phyloP scores from a whole-genome alignment of 345 rosid species.

The Angophora floribunda region DNA sequence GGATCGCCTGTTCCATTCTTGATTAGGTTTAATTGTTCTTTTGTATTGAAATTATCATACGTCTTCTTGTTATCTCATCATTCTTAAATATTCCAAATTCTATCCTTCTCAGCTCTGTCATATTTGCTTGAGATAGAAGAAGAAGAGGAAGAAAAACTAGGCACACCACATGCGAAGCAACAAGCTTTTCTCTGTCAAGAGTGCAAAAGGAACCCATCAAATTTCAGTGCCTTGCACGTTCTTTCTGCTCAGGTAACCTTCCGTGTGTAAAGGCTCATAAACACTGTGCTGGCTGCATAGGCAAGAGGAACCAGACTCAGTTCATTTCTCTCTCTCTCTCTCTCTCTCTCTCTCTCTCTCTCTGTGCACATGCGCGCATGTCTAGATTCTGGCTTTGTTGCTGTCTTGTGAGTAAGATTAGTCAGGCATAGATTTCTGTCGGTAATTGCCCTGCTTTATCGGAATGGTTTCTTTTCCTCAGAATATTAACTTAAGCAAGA shows the following conservation, averaged over 20 bases:
- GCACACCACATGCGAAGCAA: background rate
- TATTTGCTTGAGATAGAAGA: background rate
- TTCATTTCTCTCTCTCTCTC: conserved; percentile 31
- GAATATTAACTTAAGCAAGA: too few relatives aligned
- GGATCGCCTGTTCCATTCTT: background rate
- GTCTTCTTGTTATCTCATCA: rapidly evolving
- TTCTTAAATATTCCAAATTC: background rate
- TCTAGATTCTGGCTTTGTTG: background rate
- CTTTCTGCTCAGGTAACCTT: conserved; percentile 63
- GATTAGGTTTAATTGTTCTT: background rate
- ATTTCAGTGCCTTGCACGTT: conserved; percentile 80
- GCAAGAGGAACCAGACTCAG: conserved; percentile 38
- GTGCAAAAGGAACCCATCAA: conserved; percentile 45
- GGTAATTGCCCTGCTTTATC: background rate
- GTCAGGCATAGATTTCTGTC: background rate
- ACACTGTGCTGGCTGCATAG: conserved; percentile 61
- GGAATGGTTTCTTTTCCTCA: too few relatives aligned
- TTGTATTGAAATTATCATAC: background rate
- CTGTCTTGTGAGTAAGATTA: background rate
- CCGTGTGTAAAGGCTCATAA: conserved; percentile 77
- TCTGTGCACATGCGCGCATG: background rate
- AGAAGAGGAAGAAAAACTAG: background rate
- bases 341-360: background rate
- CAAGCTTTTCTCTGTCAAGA: conserved; percentile 31
- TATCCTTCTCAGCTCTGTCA: background rate